Conservation (phyloP, 352 stramenopile species). For the Globisporangium perplexum region DNA sequence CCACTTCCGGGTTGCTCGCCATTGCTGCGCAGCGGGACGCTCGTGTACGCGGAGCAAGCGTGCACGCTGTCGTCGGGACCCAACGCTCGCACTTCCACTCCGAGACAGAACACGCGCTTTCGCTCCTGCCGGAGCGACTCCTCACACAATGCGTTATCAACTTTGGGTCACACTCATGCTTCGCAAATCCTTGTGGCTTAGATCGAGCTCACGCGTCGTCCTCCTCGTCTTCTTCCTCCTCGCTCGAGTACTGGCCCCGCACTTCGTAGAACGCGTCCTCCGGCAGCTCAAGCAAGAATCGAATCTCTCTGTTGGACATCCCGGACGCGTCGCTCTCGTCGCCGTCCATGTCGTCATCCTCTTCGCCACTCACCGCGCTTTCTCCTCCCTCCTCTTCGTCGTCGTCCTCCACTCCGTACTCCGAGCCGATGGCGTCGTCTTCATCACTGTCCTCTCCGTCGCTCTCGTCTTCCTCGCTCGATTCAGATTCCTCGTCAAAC, state of each 20-base stretch:
- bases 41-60: too few species aligned
- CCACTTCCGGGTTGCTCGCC: constrained; percentile 30
- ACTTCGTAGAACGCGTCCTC: constrained; percentile 68
- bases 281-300: constrained; percentile 67
- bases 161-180: too few species aligned
- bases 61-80: too few species aligned
- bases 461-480: constrained; percentile 31
- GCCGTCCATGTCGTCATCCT: constrained; percentile 30
- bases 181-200: background rate
- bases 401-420: constrained; percentile 28
- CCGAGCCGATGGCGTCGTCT: constrained; percentile 34
- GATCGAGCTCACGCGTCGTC: constrained; percentile 23
- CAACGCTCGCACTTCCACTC: too few species aligned
- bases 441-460: constrained; percentile 47
- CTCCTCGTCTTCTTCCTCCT: constrained; percentile 66
- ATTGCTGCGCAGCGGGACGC: too few species aligned
- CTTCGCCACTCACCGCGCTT: background rate
- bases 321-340: constrained; percentile 25
- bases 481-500: constrained; percentile 61
- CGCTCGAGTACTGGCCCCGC: constrained; percentile 67
- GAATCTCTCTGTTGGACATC: constrained; percentile 47
- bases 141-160: too few species aligned
- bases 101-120: too few species aligned
- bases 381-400: constrained; percentile 14
- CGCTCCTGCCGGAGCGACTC: too few species aligned